A percentile compares a stretch with the other conserved stretches of the same genome.
These are phyloP conservation scores for Crithidia bombi DNA, from an alignment of 208 protist genomes.

Conservation along the genomic window DNA sequence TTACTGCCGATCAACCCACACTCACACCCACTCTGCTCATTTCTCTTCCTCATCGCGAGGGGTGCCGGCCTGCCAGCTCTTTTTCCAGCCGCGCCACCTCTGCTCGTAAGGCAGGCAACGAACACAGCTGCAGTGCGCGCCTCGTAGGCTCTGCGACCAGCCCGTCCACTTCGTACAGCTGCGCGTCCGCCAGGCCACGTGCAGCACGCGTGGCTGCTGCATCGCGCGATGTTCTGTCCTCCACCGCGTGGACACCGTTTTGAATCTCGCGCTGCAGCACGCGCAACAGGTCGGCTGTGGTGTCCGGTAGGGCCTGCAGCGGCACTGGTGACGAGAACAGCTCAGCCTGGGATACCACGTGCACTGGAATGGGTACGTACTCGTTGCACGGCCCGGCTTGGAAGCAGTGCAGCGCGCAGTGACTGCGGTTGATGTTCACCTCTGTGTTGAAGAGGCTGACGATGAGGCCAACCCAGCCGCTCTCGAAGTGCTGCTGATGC, in stretches of 20 bases:
- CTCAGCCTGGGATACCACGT: conserved; percentile 37
- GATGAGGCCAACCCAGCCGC: conserved; percentile 85
- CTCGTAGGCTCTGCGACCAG: conserved; percentile 47
- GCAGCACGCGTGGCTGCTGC: conserved; percentile 39
- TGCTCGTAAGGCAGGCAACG: conserved; percentile 38
- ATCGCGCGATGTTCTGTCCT: conserved; percentile 29
- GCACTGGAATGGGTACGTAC: conserved; percentile 58
- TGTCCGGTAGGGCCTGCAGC: conserved; percentile 17
- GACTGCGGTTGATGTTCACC: conserved; percentile 23
- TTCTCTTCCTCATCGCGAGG: too few species aligned
- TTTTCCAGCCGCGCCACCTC: conserved; percentile 58
- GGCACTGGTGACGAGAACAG: conserved; percentile 12
- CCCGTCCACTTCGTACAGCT: conserved; percentile 49
- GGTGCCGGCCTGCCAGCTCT: conserved; percentile 23
- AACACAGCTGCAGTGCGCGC: conserved; percentile 32
- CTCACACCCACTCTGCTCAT: neutral
- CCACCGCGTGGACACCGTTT: conserved; percentile 36
- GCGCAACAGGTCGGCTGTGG: conserved; percentile 22
- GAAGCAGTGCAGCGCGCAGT: conserved; percentile 72
- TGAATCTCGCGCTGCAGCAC: conserved; percentile 39
- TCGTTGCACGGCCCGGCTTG: conserved; percentile 46
- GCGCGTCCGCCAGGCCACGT: conserved; percentile 40
- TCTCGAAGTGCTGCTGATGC: conserved; percentile 75
- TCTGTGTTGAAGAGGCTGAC: conserved; percentile 84
- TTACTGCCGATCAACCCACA: too few species aligned